Percentiles rank a stretch among this genome's conserved stretches.
These are phyloP conservation scores for Antarctomyces pellizariae DNA, from an alignment of 495 filamentous ascomycete species.

Conservation along the genomic window DNA sequence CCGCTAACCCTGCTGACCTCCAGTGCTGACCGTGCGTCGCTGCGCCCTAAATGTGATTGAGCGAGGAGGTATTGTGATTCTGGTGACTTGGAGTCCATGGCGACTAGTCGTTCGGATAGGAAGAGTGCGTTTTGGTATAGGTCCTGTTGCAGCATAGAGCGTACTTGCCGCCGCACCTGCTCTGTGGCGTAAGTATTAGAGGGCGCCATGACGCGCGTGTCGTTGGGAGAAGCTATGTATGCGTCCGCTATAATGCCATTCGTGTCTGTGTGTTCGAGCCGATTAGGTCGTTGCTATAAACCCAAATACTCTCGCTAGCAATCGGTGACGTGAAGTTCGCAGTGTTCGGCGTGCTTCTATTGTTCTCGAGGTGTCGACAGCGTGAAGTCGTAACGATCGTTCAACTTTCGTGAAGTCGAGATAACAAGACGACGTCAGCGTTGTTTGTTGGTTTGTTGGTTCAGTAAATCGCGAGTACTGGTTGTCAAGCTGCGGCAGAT, in stretches of 20 bases:
- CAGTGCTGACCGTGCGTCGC: constrained; percentile 40
- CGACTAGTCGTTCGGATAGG: constrained; percentile 63
- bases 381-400: too few relatives aligned
- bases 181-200: constrained; percentile 33
- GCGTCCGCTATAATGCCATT: constrained; percentile 4
- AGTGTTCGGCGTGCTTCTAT: too few relatives aligned
- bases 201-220: constrained; percentile 39
- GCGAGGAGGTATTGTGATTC: constrained; percentile 69
- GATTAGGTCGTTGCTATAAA: too few relatives aligned
- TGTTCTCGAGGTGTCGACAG: too few relatives aligned
- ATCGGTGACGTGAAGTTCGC: too few relatives aligned
- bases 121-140: constrained; percentile 75
- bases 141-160: constrained; percentile 86
- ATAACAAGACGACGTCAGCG: too few relatives aligned
- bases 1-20: constrained; percentile 43
- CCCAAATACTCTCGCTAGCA: too few relatives aligned
- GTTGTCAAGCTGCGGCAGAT: too few relatives aligned
- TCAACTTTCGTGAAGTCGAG: too few relatives aligned
- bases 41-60: constrained; percentile 60
- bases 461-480: too few relatives aligned
- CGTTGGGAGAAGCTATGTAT: constrained; percentile 1
- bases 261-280: too few relatives aligned
- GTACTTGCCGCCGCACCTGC: constrained; percentile 65
- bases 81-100: constrained; percentile 51
- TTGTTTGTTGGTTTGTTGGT: too few relatives aligned